Base-by-base conservation (phyloP, 345 rosid genomes). In the Camelina neglecta region DNA sequence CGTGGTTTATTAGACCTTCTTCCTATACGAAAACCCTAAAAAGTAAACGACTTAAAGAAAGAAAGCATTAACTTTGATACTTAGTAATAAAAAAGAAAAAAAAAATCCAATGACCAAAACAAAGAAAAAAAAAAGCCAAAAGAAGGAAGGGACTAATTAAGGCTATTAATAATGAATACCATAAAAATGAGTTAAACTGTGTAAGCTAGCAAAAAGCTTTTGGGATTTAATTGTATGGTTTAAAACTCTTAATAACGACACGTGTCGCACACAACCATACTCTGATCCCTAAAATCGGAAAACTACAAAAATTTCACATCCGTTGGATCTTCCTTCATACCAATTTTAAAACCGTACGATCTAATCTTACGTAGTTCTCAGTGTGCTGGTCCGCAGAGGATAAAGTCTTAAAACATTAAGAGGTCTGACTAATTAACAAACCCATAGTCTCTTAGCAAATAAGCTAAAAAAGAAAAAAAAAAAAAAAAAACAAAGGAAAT, bases 361-460 rank as follows among this genome's bases (percentile, higher is more conserved):
- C 51, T 8, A 56, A 63, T 33, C 2, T 39, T 49, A 7, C 1
- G 11, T 15, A 21, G 5, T 11, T 45, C 1, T 45, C 3, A 29
- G 53, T 78, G 70, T 8, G 11, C 38, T 0, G 1, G 11, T 20
- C 60, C 65, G 74, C 51, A 78, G 65, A 36, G 2, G 60, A 73
- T 78, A 67, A 58, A 0, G 3, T 24, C 50, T 16, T 3, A 7
- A 26, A 33, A 45, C 9, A 55, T 33, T 33, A 54, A 21, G 38
- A 38, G 58, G 5, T 70, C 35, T 61, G 48, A 59, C 4, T 36
- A 73, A 59, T 78, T 16, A 78, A 66, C 59, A 72, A 60, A 67
- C 57, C 23, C 23, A 29, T 29, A 72, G 18, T 73, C 21, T 58
- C 77, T 78, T 65, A 72, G 76, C 69, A 78, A 73, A 71, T 65